These are phyloP conservation scores for Penicillium salamii DNA, from an alignment of 495 filamentous ascomycete species.

Conservation along the genomic window DNA sequence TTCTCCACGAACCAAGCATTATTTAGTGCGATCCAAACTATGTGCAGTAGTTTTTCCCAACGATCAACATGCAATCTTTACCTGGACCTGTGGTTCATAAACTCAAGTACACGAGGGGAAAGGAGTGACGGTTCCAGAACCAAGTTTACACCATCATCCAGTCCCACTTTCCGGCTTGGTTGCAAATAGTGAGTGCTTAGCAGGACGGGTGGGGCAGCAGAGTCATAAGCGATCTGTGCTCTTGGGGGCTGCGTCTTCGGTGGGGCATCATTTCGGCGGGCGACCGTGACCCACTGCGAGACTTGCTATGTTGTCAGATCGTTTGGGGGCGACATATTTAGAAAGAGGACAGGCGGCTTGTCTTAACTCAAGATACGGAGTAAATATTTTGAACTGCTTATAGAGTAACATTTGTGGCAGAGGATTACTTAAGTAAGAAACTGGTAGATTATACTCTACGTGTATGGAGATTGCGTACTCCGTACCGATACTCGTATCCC, in stretches of 20 bases:
- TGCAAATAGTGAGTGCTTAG: neutral
- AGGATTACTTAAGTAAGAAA: no score
- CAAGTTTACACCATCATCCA: neutral
- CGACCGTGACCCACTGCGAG: constrained; percentile 1
- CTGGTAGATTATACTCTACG: no score
- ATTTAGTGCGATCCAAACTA: neutral
- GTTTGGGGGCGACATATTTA: neutral
- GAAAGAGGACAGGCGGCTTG: neutral
- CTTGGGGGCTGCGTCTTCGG: neutral
- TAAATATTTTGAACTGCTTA: no score
- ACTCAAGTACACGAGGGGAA: neutral
- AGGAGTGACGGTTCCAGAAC: neutral
- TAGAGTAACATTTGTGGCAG: no score
- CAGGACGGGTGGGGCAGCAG: neutral
- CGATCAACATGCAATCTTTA: neutral
- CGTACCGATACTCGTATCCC: no score
- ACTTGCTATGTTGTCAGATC: neutral
- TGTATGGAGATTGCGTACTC: no score
- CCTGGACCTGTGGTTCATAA: neutral
- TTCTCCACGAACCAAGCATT: neutral
- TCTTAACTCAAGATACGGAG: neutral
- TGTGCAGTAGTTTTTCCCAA: neutral
- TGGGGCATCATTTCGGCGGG: constrained; percentile 15
- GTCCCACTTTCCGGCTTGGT: neutral
- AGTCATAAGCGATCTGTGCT: constrained; percentile 1